These are phyloP conservation scores for Geranomyces variabilis DNA, from an alignment of 192 early-diverging fungal species.

Conservation along the genomic window DNA sequence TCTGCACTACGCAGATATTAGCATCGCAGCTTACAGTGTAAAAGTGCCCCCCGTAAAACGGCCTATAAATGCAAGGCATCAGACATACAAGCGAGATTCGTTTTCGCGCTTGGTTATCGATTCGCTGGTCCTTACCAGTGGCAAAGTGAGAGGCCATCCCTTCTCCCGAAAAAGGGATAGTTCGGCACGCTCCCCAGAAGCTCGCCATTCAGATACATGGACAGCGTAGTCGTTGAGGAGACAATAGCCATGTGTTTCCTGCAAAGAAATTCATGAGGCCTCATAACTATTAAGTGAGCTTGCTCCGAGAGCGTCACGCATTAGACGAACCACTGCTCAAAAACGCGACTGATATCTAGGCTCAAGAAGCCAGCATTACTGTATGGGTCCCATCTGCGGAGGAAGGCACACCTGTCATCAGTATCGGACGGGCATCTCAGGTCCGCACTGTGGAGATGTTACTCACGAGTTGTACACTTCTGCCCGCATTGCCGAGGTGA, in stretches of 20 bases:
- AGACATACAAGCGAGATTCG: too few relatives aligned
- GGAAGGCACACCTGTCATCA: too few relatives aligned
- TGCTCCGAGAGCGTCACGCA: not conserved
- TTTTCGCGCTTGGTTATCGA: too few relatives aligned
- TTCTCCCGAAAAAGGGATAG: slow-evolving; percentile 9
- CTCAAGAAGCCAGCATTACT: not conserved
- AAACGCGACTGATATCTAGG: slow-evolving; percentile 3
- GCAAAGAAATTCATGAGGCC: not conserved
- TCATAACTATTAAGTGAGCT: not conserved
- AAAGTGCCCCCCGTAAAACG: too few relatives aligned
- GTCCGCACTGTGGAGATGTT: too few relatives aligned
- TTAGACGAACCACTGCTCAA: slow-evolving; percentile 14
- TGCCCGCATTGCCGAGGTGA: not conserved
- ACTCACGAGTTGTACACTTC: slow-evolving; percentile 15
- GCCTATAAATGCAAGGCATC: too few relatives aligned
- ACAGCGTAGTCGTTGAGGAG: not conserved
- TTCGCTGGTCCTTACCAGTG: slow-evolving; percentile 4
- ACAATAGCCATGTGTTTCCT: slow-evolving; percentile 23
- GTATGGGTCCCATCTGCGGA: slow-evolving; percentile 6
- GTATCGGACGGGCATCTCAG: too few relatives aligned
- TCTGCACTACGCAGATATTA: too few relatives aligned
- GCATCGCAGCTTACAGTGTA: too few relatives aligned
- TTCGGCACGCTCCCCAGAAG: not conserved
- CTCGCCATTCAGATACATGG: slow-evolving; percentile 17
- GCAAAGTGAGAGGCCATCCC: slow-evolving; percentile 16